A percentile compares a stretch with the other conserved stretches of the same genome.
Evolutionary conservation across 2,329 filamentous ascomycete species (phyloP).

Genomic region (Aspergillus ruber): DNA sequence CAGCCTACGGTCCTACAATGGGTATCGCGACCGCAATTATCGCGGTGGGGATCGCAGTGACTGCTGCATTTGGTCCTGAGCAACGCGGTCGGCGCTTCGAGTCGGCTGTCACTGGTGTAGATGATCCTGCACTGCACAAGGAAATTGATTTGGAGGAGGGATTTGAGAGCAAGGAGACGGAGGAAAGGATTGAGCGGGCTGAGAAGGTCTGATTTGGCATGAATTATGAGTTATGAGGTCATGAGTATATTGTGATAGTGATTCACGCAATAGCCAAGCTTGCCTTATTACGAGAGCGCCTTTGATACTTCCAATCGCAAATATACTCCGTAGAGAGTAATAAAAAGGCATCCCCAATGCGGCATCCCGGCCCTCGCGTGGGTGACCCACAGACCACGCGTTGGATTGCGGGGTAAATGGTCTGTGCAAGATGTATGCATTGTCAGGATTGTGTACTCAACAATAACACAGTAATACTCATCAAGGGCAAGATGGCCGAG

Average conservation of each 20-base stretch:
- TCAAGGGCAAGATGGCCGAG: constrained; percentile 1
- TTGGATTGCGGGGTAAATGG: not conserved
- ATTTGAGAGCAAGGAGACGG: constrained; percentile 14
- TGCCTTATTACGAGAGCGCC: too few species aligned
- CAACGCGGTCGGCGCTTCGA: constrained; percentile 67
- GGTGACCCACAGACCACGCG: not conserved
- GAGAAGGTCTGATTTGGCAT: constrained; percentile 8
- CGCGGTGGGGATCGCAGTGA: constrained; percentile 60
- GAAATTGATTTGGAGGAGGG: constrained; percentile 16
- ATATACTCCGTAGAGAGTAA: too few species aligned
- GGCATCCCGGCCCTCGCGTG: not conserved
- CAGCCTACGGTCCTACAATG: constrained; percentile 71
- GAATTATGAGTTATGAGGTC: not conserved
- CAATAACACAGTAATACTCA: not conserved
- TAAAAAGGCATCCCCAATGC: not conserved
- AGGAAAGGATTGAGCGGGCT: constrained; percentile 15
- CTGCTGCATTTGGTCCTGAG: constrained; percentile 66
- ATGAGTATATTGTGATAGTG: not conserved
- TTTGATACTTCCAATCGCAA: too few species aligned
- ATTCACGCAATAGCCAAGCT: too few species aligned
- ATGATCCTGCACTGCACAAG: constrained; percentile 11
- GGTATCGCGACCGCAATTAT: constrained; percentile 71
- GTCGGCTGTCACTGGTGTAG: constrained; percentile 43
- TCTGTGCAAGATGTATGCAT: not conserved
- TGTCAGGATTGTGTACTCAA: not conserved